Base-by-base conservation (phyloP, 2,329 filamentous ascomycete species). In the Chrysosphaeria jannelii region DNA sequence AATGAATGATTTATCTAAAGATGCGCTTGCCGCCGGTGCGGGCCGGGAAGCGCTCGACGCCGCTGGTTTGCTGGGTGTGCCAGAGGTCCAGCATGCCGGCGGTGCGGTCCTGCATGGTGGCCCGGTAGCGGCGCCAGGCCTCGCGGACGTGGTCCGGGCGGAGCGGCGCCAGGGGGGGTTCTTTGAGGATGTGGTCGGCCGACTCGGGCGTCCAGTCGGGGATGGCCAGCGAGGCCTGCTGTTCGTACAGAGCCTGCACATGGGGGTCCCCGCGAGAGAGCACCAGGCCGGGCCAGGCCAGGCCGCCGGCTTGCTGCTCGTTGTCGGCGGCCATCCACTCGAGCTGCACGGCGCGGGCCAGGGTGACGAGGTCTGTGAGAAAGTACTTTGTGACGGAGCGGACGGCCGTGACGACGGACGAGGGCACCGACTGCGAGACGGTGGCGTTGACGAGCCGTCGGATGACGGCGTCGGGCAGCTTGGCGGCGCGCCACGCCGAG, bases 361-460 rank as follows among this genome's bases (percentile, higher is more conserved):
- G 48, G 39, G 76, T 70, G 30, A 79, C 67, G 22, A 81, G 51
- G 30, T 76, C 66, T 24, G 69, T 71, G 4, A 71, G 57, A 38
- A 74, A 78, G 29, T 74, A 53, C 42, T 81, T 81, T 22, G 67
- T 63, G 11, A 74, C 69, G 0, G 66, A 62, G 23, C 64, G 66
- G 36, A 79, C 67, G n/a, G 68, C 66, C 12, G 69, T 62, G 29
- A 72, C 65, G 23, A 78, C 67, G 33, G 60, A 68, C 11, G 58
- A 52, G 0, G 69, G 68, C 0, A 75, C 71, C 2, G 68, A 76
- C 39, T 79, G 72, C 0, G 68, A 75, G 6, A 78, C 65, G 2
- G 71, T 75, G 28, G 71, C 68, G 36, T 79, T 81, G 38, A 76
- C 66, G 29, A 79, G 58, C 55, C 65, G 55, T 37, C 70, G 58